Evolutionary conservation across 768 basidiomycete genomes (phyloP).

Genomic region (Phlebiopsis flavidoalba): DNA sequence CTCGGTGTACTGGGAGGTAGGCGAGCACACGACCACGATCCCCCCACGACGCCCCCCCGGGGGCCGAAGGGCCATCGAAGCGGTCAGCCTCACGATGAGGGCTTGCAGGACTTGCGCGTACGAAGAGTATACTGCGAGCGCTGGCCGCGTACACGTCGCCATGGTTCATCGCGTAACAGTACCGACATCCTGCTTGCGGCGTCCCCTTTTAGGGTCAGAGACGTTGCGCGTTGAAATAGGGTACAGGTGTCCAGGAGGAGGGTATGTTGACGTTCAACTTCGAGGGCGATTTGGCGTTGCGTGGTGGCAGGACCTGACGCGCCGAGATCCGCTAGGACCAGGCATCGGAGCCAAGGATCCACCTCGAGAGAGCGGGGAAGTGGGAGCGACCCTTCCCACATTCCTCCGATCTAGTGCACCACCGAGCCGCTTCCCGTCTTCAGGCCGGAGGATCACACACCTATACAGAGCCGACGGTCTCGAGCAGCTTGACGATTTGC

Average conservation of each 20-base stretch:
- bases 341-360: slow-evolving; percentile 98
- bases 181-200: slow-evolving; percentile 95
- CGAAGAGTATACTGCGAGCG: slow-evolving; percentile 91
- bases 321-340: slow-evolving; percentile 98
- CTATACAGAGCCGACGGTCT: slow-evolving; percentile 32
- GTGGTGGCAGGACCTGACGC: slow-evolving; percentile 59
- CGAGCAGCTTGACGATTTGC: slow-evolving; percentile 46
- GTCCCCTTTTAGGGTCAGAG: slow-evolving; percentile 59
- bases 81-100: slow-evolving; percentile 85
- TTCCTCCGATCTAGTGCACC: no score
- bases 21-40: slow-evolving; percentile 89
- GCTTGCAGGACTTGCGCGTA: slow-evolving; percentile 93
- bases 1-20: slow-evolving; percentile 84
- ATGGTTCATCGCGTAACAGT: slow-evolving; percentile 97
- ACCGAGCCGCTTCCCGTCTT: no score
- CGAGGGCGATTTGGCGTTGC: slow-evolving; percentile 88
- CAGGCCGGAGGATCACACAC: no score
- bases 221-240: slow-evolving; percentile 78
- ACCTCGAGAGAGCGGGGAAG: slow-evolving; percentile 69
- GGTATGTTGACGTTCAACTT: slow-evolving; percentile 89
- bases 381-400: no score
- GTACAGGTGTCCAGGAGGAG: slow-evolving; percentile 90
- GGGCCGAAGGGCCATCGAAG: slow-evolving; percentile 29
- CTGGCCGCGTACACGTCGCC: slow-evolving; percentile 96
- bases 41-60: no score